Percentiles rank a stretch among this genome's conserved stretches.
phyloP scores from a whole-genome alignment of 768 basidiomycete genomes.

The Boletus eberwhitei region DNA sequence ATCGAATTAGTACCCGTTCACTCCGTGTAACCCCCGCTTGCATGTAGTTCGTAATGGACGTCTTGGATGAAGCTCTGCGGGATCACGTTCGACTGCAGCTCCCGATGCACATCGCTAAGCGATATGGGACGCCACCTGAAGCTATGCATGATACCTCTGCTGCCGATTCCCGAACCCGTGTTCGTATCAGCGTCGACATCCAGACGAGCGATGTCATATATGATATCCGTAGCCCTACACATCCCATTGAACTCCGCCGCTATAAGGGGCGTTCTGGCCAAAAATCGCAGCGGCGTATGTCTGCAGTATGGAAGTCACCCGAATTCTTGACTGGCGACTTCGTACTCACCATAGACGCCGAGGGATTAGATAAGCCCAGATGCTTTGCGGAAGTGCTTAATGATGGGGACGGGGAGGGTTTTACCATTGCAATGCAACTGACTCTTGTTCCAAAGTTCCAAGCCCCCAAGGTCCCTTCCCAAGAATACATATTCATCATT shows the following conservation, averaged over 20 bases:
- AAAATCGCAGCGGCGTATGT: slow-evolving; percentile 40
- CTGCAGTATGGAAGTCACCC: slow-evolving; percentile 38
- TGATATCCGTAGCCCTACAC: slow-evolving; percentile 42
- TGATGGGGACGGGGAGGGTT: neutral
- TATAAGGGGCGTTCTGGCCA: slow-evolving; percentile 36
- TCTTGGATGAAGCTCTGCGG: slow-evolving; percentile 46
- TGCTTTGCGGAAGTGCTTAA: slow-evolving; percentile 51
- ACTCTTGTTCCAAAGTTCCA: slow-evolving; percentile 53
- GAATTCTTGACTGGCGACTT: slow-evolving; percentile 49
- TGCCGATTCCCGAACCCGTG: slow-evolving; percentile 31
- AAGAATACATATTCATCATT: slow-evolving; percentile 61
- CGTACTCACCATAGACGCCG: slow-evolving; percentile 46
- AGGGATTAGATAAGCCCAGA: slow-evolving; percentile 49
- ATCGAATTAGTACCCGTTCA: neutral
- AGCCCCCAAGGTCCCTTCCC: slow-evolving; percentile 38
- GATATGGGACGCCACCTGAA: slow-evolving; percentile 48
- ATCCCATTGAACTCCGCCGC: slow-evolving; percentile 33
- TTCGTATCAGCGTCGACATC: slow-evolving; percentile 43
- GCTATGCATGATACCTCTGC: slow-evolving; percentile 34
- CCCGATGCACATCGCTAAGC: slow-evolving; percentile 46
- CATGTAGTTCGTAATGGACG: slow-evolving; percentile 48
- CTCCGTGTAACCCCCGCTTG: neutral
- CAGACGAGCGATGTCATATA: slow-evolving; percentile 48
- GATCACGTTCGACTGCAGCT: slow-evolving; percentile 55
- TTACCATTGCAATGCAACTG: slow-evolving; percentile 49